Evolutionary conservation across 441 rosid genomes (phyloP).

Genomic region (Gossypium schwendimanii): DNA sequence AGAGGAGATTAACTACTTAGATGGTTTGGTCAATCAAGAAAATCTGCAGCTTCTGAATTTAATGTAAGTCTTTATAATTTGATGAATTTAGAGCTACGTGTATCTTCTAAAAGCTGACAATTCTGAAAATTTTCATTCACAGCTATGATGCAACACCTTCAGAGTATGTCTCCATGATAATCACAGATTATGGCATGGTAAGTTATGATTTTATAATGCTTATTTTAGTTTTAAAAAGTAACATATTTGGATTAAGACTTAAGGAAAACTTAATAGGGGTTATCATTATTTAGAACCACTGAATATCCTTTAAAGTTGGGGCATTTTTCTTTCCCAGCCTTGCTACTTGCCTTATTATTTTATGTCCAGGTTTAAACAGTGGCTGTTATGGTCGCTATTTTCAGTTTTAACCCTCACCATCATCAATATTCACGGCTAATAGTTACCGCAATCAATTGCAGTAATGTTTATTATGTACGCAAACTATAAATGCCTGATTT

Average conservation of each 20-base stretch:
- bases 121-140: slow-evolving; percentile 18
- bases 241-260: neutral
- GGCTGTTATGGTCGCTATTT: neutral
- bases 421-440: too few species aligned
- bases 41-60: slow-evolving; percentile 74
- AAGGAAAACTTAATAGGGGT: neutral
- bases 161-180: slow-evolving; percentile 79
- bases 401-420: too few species aligned
- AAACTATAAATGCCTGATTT: neutral
- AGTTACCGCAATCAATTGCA: too few species aligned
- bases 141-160: slow-evolving; percentile 93
- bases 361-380: neutral
- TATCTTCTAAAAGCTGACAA: slow-evolving; percentile 13
- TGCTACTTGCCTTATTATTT: neutral
- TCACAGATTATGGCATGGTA: slow-evolving; percentile 98
- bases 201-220: slow-evolving; percentile 18
- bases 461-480: too few species aligned
- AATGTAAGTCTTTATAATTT: slow-evolving; percentile 40
- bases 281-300: neutral
- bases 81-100: neutral
- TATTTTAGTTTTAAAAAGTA: neutral
- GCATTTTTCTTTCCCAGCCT: neutral
- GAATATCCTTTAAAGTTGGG: neutral
- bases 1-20: slow-evolving; percentile 51
- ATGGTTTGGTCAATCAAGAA: slow-evolving; percentile 43